Evolutionary conservation across 768 basidiomycete genomes (phyloP), one percentile per base, ranked within the genome.

Genomic region (Candolleomyces eurysporus): DNA sequence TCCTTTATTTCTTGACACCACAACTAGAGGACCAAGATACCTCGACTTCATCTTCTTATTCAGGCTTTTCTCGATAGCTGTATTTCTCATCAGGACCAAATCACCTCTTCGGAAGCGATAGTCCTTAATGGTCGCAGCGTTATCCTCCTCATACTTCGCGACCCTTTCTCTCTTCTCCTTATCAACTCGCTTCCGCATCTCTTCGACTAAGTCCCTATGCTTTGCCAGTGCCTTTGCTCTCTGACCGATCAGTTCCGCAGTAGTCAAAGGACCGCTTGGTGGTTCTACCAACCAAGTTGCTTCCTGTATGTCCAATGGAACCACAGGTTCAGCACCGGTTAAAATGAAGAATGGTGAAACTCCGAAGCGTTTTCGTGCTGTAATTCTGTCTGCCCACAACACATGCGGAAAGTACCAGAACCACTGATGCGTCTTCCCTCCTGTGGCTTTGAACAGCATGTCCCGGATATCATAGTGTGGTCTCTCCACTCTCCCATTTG

Each of bases 11-110:
- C 65, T 63, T 5, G 61, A 32, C 3, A 78, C 53, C 0, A 80
- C 74, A 0, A 73, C 62, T 59, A 74, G 72, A 0, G 78, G 78
- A 17, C 78, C 79, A 13, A 76, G 48, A 59, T 78, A 81, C 4
- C 73, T 52, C 0, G 71, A 67, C n/a, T 70, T 69, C 5, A 71
- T 71, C 55, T 78, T 79, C 2, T 65, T 54, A 32, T 68, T 66
- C 0, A 75, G 59, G 0, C 70, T 65, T 22, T 66, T 72, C 30
- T 77, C 73, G 1, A 76, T 60, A 0, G 58, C 30, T 0, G 72
- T 72, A 53, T 82, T 80, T 6, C 70, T 51, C 0, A 79, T 66
- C 0, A 82, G 64, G 0, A 78, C 75, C 0, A 81, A 61, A 1
- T 67, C 66, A 21, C 77, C 76, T 10, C 62, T 64, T 32, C 67